These are phyloP conservation scores for Candolleomyces aberdarensis DNA, from an alignment of 768 basidiomycete species.

Conservation along the genomic window DNA sequence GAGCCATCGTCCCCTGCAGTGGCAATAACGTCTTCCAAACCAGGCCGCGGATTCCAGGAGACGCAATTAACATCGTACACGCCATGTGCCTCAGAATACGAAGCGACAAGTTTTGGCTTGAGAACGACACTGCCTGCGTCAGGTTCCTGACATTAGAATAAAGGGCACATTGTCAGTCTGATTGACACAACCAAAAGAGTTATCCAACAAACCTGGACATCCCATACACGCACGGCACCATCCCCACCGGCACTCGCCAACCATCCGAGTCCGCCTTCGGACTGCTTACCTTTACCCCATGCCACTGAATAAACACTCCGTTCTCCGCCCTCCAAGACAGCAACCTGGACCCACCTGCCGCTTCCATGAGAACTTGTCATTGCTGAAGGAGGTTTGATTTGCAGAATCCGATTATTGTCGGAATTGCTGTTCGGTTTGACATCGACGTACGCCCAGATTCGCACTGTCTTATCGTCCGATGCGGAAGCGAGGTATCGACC, in stretches of 20 bases:
- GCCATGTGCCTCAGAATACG: constrained; percentile 66
- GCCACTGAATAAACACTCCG: constrained; percentile 78
- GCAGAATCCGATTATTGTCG: constrained; percentile 43
- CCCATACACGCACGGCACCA: constrained; percentile 80
- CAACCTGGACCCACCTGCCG: constrained; percentile 10
- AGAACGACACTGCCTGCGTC: constrained; percentile 12
- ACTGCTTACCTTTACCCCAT: constrained; percentile 44
- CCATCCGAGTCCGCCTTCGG: constrained; percentile 61
- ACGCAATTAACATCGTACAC: constrained; percentile 84
- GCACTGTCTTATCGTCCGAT: constrained; percentile 81
- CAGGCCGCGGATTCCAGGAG: constrained; percentile 74
- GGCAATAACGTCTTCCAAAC: constrained; percentile 65
- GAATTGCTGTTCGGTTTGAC: not conserved
- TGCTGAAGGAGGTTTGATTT: constrained; percentile 63
- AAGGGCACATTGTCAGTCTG: not conserved
- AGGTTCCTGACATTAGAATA: constrained; percentile 21
- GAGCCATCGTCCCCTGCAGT: constrained; percentile 86
- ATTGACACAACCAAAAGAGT: constrained; percentile 3
- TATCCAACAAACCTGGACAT: constrained; percentile 50
- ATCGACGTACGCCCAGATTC: constrained; percentile 60
- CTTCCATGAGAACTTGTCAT: constrained; percentile 39
- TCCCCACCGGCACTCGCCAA: constrained; percentile 86
- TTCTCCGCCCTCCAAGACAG: constrained; percentile 46
- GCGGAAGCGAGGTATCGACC: constrained; percentile 82
- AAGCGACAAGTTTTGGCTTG: constrained; percentile 52